Base-by-base conservation (phyloP, 2,329 filamentous ascomycete species). In the Hymenoscyphus repandus region DNA sequence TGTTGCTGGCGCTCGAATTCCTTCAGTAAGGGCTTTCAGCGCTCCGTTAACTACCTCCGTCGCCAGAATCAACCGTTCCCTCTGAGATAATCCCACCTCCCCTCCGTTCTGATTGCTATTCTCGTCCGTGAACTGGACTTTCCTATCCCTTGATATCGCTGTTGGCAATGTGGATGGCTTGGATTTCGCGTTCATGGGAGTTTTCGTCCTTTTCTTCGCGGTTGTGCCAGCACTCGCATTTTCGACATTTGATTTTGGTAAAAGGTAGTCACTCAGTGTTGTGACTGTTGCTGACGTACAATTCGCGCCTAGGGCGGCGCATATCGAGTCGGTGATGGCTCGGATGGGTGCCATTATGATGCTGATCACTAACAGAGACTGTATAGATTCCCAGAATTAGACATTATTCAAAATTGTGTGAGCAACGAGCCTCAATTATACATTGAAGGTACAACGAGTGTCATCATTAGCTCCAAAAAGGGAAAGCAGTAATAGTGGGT, bases 41-140 rank as follows among this genome's bases (percentile, higher is more conserved):
- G 83, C 76, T 6, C 74, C 72, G 64, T 91, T 92, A 61, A 90
- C 80, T 33, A 89, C 74, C 54, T 90, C 80, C 0, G 86, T 89
- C 11, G 87, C 86, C 33, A 91, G 70, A 40, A 79, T 73, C 45
- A 82, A 82, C 65, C 77, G 81, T 51, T 89, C 85, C 59, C 77
- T 80, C 5, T 73, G 64, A 4, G 76, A 70, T 30, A 85, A 66
- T 42, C 70, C 69, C 45, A 71, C 70, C 32, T 41, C 54, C 41
- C 58, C 51, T 33, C 51, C 44, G 13, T 54, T 48, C 27, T 50
- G 41, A 20, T 66, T 66, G 37, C 40, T 46, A 33, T 67, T 66
- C 40, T 65, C 66, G 32, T 73, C 57, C 60, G 62, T 56, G 53
- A 44, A 33, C 31, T 42, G 36, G 30, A 63, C 58, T 27, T 58